Conservation (phyloP, 768 basidiomycete genomes). For the Russula sp. region DNA sequence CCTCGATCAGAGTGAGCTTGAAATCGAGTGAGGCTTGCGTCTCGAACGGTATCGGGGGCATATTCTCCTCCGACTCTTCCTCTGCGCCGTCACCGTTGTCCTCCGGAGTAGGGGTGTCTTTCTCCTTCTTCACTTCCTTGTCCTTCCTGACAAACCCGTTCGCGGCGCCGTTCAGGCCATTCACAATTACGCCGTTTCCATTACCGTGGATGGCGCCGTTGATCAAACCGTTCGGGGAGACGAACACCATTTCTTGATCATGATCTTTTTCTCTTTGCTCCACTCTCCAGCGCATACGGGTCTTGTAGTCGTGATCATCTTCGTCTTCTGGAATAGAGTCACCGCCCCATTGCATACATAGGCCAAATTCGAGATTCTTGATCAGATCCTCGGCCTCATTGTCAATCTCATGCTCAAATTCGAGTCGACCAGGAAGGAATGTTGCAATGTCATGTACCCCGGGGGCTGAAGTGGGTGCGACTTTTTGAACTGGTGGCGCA, state of each 20-base stretch:
- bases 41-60: conserved; percentile 76
- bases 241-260: conserved; percentile 33
- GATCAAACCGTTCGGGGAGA: conserved; percentile 25
- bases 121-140: conserved; percentile 43
- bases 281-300: conserved; percentile 42
- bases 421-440: conserved; percentile 94
- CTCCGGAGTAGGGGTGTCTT: conserved; percentile 28
- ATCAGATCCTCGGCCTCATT: conserved; percentile 95
- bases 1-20: conserved; percentile 86
- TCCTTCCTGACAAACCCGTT: conserved; percentile 40
- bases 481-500: conserved; percentile 57
- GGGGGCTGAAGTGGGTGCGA: conserved; percentile 83
- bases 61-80: conserved; percentile 59
- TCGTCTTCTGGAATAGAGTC: conserved; percentile 77
- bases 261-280: conserved; percentile 38
- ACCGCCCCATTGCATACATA: conserved; percentile 83
- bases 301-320: conserved; percentile 70
- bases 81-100: conserved; percentile 51
- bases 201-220: conserved; percentile 39
- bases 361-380: conserved; percentile 93
- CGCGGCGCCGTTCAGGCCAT: conserved; percentile 40
- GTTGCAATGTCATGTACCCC: conserved; percentile 89
- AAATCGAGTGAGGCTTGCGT: conserved; percentile 79
- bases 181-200: conserved; percentile 33
- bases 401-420: conserved; percentile 96